These are phyloP conservation scores for Coleophoma eucalyptorum DNA, from an alignment of 2,329 filamentous ascomycete species.

Conservation along the genomic window DNA sequence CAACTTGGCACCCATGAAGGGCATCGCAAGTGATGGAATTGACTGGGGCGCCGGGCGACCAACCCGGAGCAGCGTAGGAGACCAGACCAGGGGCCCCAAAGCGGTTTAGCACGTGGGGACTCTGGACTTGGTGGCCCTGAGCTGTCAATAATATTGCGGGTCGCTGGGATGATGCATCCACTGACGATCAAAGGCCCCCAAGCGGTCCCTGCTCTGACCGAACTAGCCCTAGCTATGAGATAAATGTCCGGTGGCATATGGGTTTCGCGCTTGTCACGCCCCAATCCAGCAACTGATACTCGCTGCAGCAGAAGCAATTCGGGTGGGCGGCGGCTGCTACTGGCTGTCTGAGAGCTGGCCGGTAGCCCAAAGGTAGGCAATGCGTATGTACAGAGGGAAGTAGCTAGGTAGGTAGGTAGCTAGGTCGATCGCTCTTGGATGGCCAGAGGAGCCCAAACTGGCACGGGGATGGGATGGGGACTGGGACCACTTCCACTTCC, in stretches of 20 bases:
- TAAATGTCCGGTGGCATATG: neutral
- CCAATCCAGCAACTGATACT: neutral
- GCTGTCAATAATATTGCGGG: constrained; percentile 17
- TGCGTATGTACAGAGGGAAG: neutral
- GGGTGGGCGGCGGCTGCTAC: neutral
- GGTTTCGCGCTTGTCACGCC: neutral
- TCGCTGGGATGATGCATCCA: neutral
- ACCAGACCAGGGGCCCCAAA: constrained; percentile 16
- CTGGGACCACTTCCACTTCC: neutral
- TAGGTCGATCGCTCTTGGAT: neutral
- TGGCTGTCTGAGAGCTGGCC: neutral
- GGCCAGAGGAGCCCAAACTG: neutral
- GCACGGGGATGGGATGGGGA: neutral
- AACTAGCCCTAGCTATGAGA: neutral
- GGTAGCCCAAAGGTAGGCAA: neutral
- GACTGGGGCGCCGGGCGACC: constrained; percentile 3
- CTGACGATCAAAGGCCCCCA: neutral
- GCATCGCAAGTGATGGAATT: constrained; percentile 9
- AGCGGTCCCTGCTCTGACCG: neutral
- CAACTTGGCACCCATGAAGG: constrained; percentile 1
- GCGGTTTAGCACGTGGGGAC: constrained; percentile 14
- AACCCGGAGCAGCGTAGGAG: constrained; percentile 12
- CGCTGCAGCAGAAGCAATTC: neutral
- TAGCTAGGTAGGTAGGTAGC: neutral
- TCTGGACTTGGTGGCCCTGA: constrained; percentile 8